Evolutionary conservation across 2,329 filamentous ascomycete species (phyloP), one percentile per base, ranked within the genome.

Genomic region (Penicillium brasilianum): DNA sequence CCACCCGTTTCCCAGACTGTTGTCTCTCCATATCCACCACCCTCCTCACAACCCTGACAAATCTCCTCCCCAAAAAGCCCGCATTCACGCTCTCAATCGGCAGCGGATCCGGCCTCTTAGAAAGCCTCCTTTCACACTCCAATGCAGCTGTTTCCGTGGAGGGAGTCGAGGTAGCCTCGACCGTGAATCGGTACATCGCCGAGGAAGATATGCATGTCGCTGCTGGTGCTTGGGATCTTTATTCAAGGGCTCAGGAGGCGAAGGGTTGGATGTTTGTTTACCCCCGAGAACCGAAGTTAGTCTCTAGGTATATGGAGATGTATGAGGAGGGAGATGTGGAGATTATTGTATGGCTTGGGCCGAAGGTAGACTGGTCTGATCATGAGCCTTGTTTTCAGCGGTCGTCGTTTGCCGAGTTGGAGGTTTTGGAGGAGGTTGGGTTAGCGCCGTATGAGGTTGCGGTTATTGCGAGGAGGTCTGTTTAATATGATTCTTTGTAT

Each of bases 261-360:
- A 60, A 66, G 0, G 74, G 73, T n/a, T 81, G 83, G 79, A 71
- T 85, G 61, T 85, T 86, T 71, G 80, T 85, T 28, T 86, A 85
- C 65, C 84, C 84, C 0, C 78, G 82, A 14, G 74, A 81, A n/a
- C 76, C 81, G 3, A 76, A 70, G 3, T 69, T 86, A 11, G 63
- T 85, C 13, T 63, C 62, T 2, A 75, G 74, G 58, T 85, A 86
- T 62, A 46, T 85, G 30, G 66, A 77, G 34, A 41, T 18, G 1
- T 68, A 69, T 56, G 65, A 61, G 0, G 39, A 50, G 57, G n/a
- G 50, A 22, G 32, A 46, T 10, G 59, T 69, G 16, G 57, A 68
- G 37, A n/a, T 66, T n/a, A 66, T 75, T 14, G 8, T 74, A 7
- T 75, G 73, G 73, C 57, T 75, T 16, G 73, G 73, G 6, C 72